Evolutionary conservation across 805 yeast species (phyloP), one percentile per base, ranked within the genome.

Genomic region (Alloascoidea hylecoeti): DNA sequence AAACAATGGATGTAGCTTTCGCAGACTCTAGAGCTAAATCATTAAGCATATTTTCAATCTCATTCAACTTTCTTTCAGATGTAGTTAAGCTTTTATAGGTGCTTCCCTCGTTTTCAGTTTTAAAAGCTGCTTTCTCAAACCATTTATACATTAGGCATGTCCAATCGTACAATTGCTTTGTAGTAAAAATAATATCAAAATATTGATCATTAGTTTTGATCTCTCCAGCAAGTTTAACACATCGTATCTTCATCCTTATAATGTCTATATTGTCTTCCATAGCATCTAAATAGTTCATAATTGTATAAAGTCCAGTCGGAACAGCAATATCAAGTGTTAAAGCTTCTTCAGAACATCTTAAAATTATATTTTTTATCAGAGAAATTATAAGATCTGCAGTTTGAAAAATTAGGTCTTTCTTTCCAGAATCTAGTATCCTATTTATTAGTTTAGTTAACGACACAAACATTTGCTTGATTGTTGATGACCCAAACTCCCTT

Each of bases 401-500:
- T 17, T 43, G 33, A 32, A 34, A n/a, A n/a, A n/a, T n/a, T n/a
- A n/a, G n/a, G n/a, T n/a, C n/a, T n/a, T n/a, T n/a, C n/a, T n/a
- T n/a, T n/a, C n/a, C n/a, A n/a, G n/a, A n/a, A n/a, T n/a, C n/a
- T n/a, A n/a, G n/a, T n/a, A n/a, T n/a, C n/a, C n/a, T n/a, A n/a
- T n/a, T n/a, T n/a, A n/a, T n/a, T n/a, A n/a, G n/a, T n/a, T n/a
- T 49, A 36, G 54, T 60, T 32, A 78, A 49, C 39, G 66, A 66
- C 4, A 57, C 52, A 36, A 75, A 62, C 15, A 78, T 58, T n/a
- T 42, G 64, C 47, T 38, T 63, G 65, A 49, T 68, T 68, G 12
- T 74, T 65, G 17, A 63, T 60, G 6, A 85, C 72, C 56, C 80
- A 77, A 77, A 55, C 41, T 79, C 88, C 18, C 67, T 58, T 9